phyloP scores from a whole-genome alignment of 2,329 filamentous ascomycete species.

The Colletotrichum cordylinicola region DNA sequence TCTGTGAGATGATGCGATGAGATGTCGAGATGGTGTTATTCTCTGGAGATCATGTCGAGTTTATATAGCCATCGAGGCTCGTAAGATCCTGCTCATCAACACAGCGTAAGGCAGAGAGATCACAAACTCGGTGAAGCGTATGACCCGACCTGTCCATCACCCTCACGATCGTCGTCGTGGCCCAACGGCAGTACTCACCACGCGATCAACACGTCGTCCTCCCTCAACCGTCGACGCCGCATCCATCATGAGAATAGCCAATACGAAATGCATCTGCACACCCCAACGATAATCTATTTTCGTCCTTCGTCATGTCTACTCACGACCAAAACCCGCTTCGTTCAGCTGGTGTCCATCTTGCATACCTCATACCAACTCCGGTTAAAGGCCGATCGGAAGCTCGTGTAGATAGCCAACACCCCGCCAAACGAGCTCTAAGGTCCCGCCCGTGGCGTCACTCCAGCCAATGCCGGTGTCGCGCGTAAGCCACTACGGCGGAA shows the following conservation, averaged over 20 bases:
- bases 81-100: background rate
- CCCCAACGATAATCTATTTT: background rate
- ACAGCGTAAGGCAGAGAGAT: background rate
- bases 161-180: background rate
- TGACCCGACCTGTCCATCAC: background rate
- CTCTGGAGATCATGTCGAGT: background rate
- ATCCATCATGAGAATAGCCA: background rate
- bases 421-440: background rate
- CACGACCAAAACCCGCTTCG: background rate
- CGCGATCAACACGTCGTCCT: background rate
- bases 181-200: background rate
- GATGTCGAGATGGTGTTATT: background rate
- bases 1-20: background rate
- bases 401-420: background rate
- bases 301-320: background rate
- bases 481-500: background rate
- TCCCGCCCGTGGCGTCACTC: background rate
- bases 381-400: background rate
- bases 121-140: background rate
- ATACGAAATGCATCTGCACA: slow-evolving; percentile 2
- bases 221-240: background rate
- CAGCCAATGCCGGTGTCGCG: background rate
- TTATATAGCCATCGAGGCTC: background rate
- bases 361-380: background rate
- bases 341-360: background rate